Conservation (phyloP, 495 filamentous ascomycete species). For the Xylaria intraflava region DNA sequence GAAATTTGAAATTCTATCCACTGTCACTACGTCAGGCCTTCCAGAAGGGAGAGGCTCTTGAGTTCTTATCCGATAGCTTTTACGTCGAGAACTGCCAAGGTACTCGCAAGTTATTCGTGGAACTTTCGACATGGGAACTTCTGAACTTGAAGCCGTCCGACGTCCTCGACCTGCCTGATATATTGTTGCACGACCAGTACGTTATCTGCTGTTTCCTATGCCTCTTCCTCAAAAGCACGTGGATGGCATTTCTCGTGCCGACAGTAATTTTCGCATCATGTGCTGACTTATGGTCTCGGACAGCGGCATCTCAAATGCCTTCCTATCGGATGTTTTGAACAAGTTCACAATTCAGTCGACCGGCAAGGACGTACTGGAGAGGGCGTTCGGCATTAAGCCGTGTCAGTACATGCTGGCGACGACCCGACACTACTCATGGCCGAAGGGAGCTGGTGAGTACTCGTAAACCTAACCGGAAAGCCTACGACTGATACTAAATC, state of each 20-base stretch:
- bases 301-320: slow-evolving; percentile 16
- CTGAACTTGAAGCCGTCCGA: slow-evolving; percentile 38
- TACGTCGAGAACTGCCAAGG: slow-evolving; percentile 30
- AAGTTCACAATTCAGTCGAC: slow-evolving; percentile 38
- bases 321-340: slow-evolving; percentile 26
- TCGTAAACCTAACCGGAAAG: neutral
- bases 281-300: neutral
- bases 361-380: slow-evolving; percentile 32
- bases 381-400: slow-evolving; percentile 26
- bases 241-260: neutral
- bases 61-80: slow-evolving; percentile 31
- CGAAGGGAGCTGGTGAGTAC: slow-evolving; percentile 36
- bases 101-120: slow-evolving; percentile 26
- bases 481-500: neutral
- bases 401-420: slow-evolving; percentile 29
- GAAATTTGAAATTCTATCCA: slow-evolving; percentile 46
- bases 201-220: slow-evolving; percentile 17
- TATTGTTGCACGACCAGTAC: slow-evolving; percentile 31
- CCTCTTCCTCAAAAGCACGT: neutral
- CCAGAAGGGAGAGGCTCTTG: slow-evolving; percentile 22
- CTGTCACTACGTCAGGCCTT: slow-evolving; percentile 35
- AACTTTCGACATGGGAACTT: slow-evolving; percentile 40
- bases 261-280: neutral
- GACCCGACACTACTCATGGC: slow-evolving; percentile 46
- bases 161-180: slow-evolving; percentile 34